phyloP scores from a whole-genome alignment of 371 early-diverging fungal genomes.

The Mortierella sp. region DNA sequence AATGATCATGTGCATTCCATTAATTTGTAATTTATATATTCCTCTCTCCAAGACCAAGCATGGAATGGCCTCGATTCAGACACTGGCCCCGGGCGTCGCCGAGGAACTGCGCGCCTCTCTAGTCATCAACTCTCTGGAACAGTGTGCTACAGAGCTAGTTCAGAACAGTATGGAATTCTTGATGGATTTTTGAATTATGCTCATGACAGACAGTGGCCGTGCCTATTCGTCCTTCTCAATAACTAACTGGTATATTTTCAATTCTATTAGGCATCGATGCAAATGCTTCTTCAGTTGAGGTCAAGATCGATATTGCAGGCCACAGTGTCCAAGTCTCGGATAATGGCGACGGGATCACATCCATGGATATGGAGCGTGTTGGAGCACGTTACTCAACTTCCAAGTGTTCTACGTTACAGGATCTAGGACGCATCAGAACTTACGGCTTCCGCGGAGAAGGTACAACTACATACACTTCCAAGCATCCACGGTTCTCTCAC shows the following conservation, averaged over 20 bases:
- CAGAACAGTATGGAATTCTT: constrained; percentile 63
- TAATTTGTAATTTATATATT: no score
- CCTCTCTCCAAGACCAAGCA: constrained; percentile 8
- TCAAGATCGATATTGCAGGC: constrained; percentile 61
- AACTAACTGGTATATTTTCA: not conserved
- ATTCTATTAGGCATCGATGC: constrained; percentile 69
- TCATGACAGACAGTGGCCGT: not conserved
- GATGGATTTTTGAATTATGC: not conserved
- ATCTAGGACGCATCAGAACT: constrained; percentile 60
- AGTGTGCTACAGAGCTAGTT: constrained; percentile 72
- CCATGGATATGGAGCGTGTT: constrained; percentile 59
- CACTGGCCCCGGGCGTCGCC: constrained; percentile 37
- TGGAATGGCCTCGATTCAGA: constrained; percentile 50
- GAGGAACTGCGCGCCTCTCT: constrained; percentile 58
- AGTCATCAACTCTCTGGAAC: constrained; percentile 63
- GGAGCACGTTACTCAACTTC: constrained; percentile 72
- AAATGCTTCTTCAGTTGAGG: constrained; percentile 63
- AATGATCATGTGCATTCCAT: no score
- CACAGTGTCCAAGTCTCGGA: constrained; percentile 71
- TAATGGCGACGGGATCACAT: constrained; percentile 73
- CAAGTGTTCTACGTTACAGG: constrained; percentile 62
- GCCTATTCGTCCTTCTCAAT: not conserved
- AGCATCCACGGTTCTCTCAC: no score
- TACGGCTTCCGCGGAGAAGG: constrained; percentile 85
- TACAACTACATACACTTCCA: constrained; percentile 18